A percentile compares a stretch with the other conserved stretches of the same genome.
Conservation (phyloP, 345 rosid species). For the Salix dunnii region DNA sequence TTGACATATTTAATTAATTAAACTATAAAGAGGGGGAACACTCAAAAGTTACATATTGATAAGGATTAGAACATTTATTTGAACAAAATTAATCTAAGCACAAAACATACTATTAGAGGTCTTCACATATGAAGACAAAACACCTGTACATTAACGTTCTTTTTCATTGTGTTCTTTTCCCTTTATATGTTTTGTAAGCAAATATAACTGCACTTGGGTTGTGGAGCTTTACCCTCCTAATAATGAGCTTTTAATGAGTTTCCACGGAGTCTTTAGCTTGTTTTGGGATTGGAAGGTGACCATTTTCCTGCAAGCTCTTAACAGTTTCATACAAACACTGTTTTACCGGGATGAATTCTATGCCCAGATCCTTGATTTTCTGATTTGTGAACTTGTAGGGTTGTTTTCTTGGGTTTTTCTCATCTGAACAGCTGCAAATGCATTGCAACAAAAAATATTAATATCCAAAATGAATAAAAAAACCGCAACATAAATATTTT, state of each 20-base stretch:
- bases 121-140: not conserved
- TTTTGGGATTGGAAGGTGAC: constrained; percentile 64
- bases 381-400: constrained; percentile 78
- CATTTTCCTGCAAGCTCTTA: constrained; percentile 84
- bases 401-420: constrained; percentile 73
- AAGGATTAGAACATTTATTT: not conserved
- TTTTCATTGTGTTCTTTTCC: not conserved
- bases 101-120: not conserved
- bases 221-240: too few relatives aligned
- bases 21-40: not conserved
- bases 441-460: not conserved
- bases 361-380: constrained; percentile 75
- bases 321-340: constrained; percentile 86
- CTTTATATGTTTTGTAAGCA: not conserved
- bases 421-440: constrained; percentile 78
- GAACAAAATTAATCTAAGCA: not conserved
- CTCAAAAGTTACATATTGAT: not conserved
- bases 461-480: not conserved
- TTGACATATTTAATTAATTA: too few relatives aligned
- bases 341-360: constrained; percentile 78
- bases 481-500: too few relatives aligned
- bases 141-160: not conserved
- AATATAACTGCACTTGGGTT: not conserved
- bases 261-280: constrained; percentile 30
- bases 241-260: constrained; percentile 8